Percentiles rank a stretch among this genome's conserved stretches.
These are phyloP conservation scores for Parietaria judaica DNA, from an alignment of 306 rosid species.

Conservation along the genomic window DNA sequence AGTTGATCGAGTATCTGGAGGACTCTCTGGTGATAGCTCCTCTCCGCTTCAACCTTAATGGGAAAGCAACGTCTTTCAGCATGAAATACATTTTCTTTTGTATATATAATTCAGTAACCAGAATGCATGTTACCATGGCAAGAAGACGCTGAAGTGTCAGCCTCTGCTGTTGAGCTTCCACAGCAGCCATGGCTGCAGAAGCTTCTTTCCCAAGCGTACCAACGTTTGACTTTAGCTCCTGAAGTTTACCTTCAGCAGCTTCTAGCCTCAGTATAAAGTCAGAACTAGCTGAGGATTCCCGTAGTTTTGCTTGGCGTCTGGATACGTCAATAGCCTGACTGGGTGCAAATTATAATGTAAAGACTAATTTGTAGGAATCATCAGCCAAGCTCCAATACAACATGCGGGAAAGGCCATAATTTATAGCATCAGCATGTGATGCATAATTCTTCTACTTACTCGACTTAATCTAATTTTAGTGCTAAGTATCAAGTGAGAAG, in stretches of 20 bases:
- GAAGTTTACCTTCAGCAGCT: slow-evolving; percentile 69
- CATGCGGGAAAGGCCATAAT: background rate
- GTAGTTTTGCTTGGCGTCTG: slow-evolving; percentile 62
- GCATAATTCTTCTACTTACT: no score
- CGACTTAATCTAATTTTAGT: no score
- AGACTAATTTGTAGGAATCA: slow-evolving; percentile 17
- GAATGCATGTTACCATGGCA: slow-evolving; percentile 50
- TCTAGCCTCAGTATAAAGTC: slow-evolving; percentile 64
- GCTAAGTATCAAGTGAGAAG: no score
- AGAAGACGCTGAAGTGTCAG: slow-evolving; percentile 80
- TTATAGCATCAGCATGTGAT: background rate
- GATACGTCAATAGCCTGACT: slow-evolving; percentile 82
- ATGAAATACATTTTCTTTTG: no score
- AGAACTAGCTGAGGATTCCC: slow-evolving; percentile 58
- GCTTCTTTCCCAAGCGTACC: slow-evolving; percentile 83
- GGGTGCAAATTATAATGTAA: slow-evolving; percentile 40
- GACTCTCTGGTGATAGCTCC: slow-evolving; percentile 65
- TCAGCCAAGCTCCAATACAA: background rate
- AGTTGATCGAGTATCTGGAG: slow-evolving; percentile 75
- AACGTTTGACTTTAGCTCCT: slow-evolving; percentile 64
- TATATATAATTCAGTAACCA: background rate
- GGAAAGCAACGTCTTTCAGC: slow-evolving; percentile 12
- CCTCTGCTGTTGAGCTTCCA: slow-evolving; percentile 85
- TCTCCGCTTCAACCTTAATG: slow-evolving; percentile 68
- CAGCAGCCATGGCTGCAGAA: slow-evolving; percentile 82